These are phyloP conservation scores for Pseudozyma pruni DNA, from an alignment of 1,284 basidiomycete species.

Conservation along the genomic window DNA sequence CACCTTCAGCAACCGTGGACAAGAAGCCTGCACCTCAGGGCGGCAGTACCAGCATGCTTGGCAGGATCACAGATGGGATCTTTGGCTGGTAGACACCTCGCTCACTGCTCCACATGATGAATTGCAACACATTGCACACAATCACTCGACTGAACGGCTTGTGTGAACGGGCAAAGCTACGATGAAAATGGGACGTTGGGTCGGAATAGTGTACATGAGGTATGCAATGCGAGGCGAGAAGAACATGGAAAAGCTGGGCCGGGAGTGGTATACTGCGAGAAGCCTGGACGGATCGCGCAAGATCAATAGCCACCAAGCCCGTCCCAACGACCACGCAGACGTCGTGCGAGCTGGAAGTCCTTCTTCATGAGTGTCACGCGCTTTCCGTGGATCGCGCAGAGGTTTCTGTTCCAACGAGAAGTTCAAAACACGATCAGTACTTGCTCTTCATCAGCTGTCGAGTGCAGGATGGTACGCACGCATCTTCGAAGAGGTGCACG, in stretches of 20 bases:
- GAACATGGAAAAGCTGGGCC: not conserved
- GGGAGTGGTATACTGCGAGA: not conserved
- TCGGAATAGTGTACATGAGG: constrained; percentile 4
- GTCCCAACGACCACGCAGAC: constrained; percentile 66
- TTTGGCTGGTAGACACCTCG: constrained; percentile 52
- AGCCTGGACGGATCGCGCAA: not conserved
- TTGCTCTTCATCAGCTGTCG: too few relatives aligned
- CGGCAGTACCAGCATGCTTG: constrained; percentile 32
- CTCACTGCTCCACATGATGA: not conserved
- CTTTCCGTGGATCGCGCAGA: constrained; percentile 66
- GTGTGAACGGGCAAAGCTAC: too few relatives aligned
- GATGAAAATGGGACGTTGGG: not conserved
- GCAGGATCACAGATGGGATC: constrained; percentile 57
- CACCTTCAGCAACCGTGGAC: constrained; percentile 8
- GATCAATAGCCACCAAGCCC: constrained; percentile 59
- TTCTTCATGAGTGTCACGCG: constrained; percentile 67
- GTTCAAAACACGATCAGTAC: too few relatives aligned
- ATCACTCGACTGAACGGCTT: too few relatives aligned
- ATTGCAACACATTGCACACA: too few relatives aligned
- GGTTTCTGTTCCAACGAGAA: constrained; percentile 61
- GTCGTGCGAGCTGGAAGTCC: constrained; percentile 65
- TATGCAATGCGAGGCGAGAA: not conserved
- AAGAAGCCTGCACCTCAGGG: constrained; percentile 10
- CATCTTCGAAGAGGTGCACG: constrained; percentile 67
- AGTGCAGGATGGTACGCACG: constrained; percentile 43